Evolutionary conservation across 805 yeast species (phyloP).

Genomic region (Debaryomyces prosopidis): DNA sequence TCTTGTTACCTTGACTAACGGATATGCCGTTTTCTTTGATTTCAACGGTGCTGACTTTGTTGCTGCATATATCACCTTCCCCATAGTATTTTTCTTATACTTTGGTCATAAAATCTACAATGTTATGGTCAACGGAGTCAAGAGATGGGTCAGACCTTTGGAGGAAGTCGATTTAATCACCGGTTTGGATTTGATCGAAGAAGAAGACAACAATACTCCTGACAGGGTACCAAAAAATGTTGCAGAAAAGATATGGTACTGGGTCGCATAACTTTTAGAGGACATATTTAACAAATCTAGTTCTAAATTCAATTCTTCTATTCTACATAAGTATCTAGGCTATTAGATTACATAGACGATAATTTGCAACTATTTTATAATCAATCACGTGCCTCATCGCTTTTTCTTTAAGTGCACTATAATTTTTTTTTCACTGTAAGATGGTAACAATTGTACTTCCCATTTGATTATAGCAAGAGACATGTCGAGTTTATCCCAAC

Average conservation of each 20-base stretch:
- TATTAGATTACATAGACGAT: background rate
- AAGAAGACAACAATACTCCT: constrained; percentile 42
- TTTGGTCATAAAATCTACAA: constrained; percentile 56
- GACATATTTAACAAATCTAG: background rate
- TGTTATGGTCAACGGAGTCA: constrained; percentile 24
- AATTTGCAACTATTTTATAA: background rate
- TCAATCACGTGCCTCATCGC: background rate
- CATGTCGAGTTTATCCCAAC: constrained; percentile 72
- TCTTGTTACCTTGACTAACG: constrained; percentile 66
- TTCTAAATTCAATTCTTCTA: background rate
- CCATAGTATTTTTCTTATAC: constrained; percentile 53
- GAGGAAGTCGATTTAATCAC: constrained; percentile 61
- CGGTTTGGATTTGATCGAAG: constrained; percentile 62
- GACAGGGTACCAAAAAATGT: constrained; percentile 41
- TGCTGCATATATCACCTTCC: constrained; percentile 72
- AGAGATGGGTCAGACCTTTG: constrained; percentile 46
- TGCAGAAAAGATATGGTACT: constrained; percentile 47
- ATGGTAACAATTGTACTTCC: background rate
- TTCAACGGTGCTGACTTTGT: constrained; percentile 60
- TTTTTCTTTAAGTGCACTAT: background rate
- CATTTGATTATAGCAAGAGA: constrained; percentile 1
- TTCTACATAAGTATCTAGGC: background rate
- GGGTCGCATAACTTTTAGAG: constrained; percentile 38
- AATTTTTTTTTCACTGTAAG: constrained; percentile 1
- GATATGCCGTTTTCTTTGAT: constrained; percentile 65